phyloP scores from a whole-genome alignment of 208 protist genomes.

The Trypanosoma theileri region DNA sequence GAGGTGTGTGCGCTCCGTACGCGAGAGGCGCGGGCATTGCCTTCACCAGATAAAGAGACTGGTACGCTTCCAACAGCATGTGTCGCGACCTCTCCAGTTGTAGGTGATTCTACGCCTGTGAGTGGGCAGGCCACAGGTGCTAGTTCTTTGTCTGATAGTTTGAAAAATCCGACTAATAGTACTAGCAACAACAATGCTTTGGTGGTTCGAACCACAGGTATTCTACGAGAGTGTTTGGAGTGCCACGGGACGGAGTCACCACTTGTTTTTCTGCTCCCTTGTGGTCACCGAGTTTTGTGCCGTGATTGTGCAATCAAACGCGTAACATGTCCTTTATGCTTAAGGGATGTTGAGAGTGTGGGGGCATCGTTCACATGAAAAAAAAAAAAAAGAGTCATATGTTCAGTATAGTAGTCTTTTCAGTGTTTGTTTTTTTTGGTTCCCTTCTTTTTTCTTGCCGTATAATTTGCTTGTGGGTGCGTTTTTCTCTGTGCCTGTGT shows the following conservation, averaged over 20 bases:
- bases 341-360: conserved; percentile 39
- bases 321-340: conserved; percentile 79
- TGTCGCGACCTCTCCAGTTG: too few species aligned
- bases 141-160: background rate
- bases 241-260: conserved; percentile 34
- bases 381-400: too few species aligned
- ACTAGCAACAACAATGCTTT: background rate
- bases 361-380: conserved; percentile 15
- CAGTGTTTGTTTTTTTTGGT: background rate
- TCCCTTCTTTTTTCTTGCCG: background rate
- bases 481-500: too few species aligned
- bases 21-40: conserved; percentile 28
- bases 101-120: too few species aligned
- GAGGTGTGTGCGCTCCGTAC: conserved; percentile 75
- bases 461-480: too few species aligned
- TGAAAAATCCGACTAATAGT: background rate
- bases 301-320: conserved; percentile 47
- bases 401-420: background rate
- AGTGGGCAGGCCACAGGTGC: too few species aligned
- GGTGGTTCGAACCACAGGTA: background rate
- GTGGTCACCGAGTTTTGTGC: conserved; percentile 84
- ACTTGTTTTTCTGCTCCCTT: conserved; percentile 66
- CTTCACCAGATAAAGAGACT: background rate
- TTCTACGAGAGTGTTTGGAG: conserved; percentile 20
- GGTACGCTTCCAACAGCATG: too few species aligned